Percentiles rank a stretch among this genome's conserved stretches.
Conservation (phyloP, 228 moss, liverwort and hornwort genomes). For the Sphagnum magellanicum region DNA sequence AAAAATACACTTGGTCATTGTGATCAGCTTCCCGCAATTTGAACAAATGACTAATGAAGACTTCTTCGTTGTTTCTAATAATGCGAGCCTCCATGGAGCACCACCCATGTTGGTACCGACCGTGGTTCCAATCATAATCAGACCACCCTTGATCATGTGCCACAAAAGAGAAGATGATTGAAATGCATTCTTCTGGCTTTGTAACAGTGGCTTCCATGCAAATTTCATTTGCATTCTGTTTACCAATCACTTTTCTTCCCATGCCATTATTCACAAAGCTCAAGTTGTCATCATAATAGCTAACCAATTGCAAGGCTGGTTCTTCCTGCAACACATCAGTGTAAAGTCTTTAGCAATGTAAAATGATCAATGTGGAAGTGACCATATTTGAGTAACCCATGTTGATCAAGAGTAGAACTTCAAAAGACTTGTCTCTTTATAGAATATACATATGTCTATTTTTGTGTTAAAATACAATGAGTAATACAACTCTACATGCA, state of each 20-base stretch:
- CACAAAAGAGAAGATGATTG: neutral
- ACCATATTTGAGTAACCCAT: neutral
- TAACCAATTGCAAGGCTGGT: neutral
- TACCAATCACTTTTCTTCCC: neutral
- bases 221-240: neutral
- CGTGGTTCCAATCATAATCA: neutral
- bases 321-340: neutral
- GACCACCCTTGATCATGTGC: constrained; percentile 6
- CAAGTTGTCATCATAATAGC: neutral
- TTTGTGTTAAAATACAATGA: too few species aligned
- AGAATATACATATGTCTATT: too few species aligned
- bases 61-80: neutral
- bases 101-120: neutral
- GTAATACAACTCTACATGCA: too few species aligned
- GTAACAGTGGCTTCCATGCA: neutral
- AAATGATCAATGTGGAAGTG: too few species aligned
- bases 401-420: too few species aligned
- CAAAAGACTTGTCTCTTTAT: too few species aligned
- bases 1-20: constrained; percentile 2
- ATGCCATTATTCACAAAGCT: constrained; percentile 2
- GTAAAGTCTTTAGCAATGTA: too few species aligned
- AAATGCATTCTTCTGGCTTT: neutral
- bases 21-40: neutral
- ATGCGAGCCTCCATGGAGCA: neutral
- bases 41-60: neutral